phyloP scores from a whole-genome alignment of 2,329 filamentous ascomycete genomes.

The Daldinia eschscholtzii region DNA sequence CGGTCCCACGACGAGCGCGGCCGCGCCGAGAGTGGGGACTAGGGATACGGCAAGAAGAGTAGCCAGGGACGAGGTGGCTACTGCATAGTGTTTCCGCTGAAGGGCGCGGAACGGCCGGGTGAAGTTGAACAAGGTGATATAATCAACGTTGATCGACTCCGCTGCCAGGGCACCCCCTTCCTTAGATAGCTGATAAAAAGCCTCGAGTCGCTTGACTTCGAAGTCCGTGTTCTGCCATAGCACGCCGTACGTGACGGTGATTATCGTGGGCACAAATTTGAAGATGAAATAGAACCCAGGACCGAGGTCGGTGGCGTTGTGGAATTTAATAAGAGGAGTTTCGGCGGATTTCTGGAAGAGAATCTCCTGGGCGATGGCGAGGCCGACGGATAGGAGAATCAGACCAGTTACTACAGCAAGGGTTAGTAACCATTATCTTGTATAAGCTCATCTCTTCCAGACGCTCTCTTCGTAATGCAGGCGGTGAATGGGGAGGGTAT shows the following conservation, averaged over 20 bases:
- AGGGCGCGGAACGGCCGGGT: slow-evolving; percentile 74
- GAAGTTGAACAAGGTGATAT: slow-evolving; percentile 76
- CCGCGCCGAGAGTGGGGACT: slow-evolving; percentile 76
- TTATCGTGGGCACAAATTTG: slow-evolving; percentile 73
- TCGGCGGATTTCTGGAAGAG: slow-evolving; percentile 64
- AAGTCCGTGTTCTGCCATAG: slow-evolving; percentile 76
- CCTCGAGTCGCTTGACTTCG: slow-evolving; percentile 75
- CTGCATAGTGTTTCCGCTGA: slow-evolving; percentile 74
- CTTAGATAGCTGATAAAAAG: slow-evolving; percentile 74
- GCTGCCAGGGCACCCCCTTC: slow-evolving; percentile 70
- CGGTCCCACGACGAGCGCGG: slow-evolving; percentile 70
- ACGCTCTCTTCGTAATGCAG: background rate
- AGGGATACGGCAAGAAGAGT: slow-evolving; percentile 75
- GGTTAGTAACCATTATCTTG: slow-evolving; percentile 1
- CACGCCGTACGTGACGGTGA: slow-evolving; percentile 72
- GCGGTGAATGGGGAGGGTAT: background rate
- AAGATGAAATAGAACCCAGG: slow-evolving; percentile 69
- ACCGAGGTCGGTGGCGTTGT: slow-evolving; percentile 62
- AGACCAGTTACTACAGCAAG: slow-evolving; percentile 57
- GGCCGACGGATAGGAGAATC: slow-evolving; percentile 64
- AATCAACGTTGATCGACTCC: slow-evolving; percentile 79
- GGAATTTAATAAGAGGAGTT: slow-evolving; percentile 64
- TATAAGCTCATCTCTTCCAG: background rate
- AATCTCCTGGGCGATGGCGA: slow-evolving; percentile 67
- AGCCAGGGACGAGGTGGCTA: slow-evolving; percentile 74